These are phyloP conservation scores for Trichophyton verrucosum DNA, from an alignment of 2,329 filamentous ascomycete genomes.

Conservation along the genomic window DNA sequence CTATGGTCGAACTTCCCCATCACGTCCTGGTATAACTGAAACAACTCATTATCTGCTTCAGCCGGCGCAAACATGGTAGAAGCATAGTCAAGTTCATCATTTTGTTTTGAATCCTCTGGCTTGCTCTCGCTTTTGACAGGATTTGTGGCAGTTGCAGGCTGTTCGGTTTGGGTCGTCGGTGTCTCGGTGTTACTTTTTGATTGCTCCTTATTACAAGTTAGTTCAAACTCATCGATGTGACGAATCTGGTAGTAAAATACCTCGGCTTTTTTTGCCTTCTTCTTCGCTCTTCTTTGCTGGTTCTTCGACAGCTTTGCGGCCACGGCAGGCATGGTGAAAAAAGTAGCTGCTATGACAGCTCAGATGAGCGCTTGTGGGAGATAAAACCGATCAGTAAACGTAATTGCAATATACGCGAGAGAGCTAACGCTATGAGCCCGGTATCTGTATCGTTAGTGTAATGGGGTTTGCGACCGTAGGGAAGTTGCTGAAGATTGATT, in stretches of 20 bases:
- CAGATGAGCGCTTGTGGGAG: neutral
- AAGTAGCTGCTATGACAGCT: neutral
- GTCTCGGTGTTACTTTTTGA: slow-evolving; percentile 6
- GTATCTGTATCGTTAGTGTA: too few species aligned
- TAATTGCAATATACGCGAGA: neutral
- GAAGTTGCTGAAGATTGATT: neutral
- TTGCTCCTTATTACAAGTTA: slow-evolving; percentile 6
- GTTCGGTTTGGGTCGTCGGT: slow-evolving; percentile 1
- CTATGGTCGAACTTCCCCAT: slow-evolving; percentile 64
- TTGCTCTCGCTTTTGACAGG: slow-evolving; percentile 1
- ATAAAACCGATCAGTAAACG: neutral
- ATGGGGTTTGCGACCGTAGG: neutral
- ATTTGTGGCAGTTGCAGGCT: slow-evolving; percentile 1
- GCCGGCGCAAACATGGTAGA: slow-evolving; percentile 25
- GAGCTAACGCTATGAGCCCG: too few species aligned
- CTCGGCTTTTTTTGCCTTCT: slow-evolving; percentile 77
- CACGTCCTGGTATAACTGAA: slow-evolving; percentile 70
- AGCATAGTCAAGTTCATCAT: slow-evolving; percentile 29
- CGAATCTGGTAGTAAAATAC: slow-evolving; percentile 24
- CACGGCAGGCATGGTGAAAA: slow-evolving; percentile 15
- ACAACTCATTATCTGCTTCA: slow-evolving; percentile 58
- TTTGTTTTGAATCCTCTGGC: slow-evolving; percentile 17
- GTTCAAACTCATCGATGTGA: neutral
- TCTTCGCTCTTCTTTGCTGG: slow-evolving; percentile 81
- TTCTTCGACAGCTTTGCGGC: slow-evolving; percentile 74